These are phyloP conservation scores for Curvularia hawaiiensis DNA, from an alignment of 2,329 filamentous ascomycete genomes.

Conservation along the genomic window DNA sequence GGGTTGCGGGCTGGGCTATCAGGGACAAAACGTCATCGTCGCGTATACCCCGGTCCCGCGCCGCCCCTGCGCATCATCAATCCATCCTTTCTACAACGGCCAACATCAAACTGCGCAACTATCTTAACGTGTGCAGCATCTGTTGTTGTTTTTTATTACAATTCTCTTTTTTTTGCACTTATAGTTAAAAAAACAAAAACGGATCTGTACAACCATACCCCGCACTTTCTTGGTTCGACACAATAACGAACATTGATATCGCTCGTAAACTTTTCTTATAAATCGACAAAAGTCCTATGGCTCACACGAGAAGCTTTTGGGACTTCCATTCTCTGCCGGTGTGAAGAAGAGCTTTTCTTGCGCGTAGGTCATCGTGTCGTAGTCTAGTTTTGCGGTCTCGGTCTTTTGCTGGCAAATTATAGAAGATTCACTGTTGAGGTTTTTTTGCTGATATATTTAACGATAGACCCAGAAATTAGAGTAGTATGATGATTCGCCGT, in stretches of 20 bases:
- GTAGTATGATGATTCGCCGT: no score
- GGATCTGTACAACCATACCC: background rate
- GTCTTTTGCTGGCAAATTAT: background rate
- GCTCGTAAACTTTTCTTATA: background rate
- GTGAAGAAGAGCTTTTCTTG: background rate
- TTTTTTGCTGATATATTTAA: no score
- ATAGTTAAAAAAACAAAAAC: background rate
- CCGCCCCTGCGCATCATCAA: constrained; percentile 33
- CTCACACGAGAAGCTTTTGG: background rate
- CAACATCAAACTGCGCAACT: background rate
- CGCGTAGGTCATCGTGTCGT: background rate
- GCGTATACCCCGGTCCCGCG: constrained; percentile 19
- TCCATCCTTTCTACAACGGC: background rate
- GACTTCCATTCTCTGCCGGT: background rate
- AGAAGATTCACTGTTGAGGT: no score
- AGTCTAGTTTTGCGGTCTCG: background rate
- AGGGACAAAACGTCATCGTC: constrained; percentile 37
- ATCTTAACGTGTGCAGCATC: background rate
- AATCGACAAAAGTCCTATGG: background rate
- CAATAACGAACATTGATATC: background rate
- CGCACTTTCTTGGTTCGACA: background rate
- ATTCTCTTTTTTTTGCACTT: background rate
- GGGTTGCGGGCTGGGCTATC: constrained; percentile 31
- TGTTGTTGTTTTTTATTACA: background rate
- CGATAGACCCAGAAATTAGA: no score